Base-by-base conservation (phyloP, 495 filamentous ascomycete genomes). In the Hyaloscypha finlandica region DNA sequence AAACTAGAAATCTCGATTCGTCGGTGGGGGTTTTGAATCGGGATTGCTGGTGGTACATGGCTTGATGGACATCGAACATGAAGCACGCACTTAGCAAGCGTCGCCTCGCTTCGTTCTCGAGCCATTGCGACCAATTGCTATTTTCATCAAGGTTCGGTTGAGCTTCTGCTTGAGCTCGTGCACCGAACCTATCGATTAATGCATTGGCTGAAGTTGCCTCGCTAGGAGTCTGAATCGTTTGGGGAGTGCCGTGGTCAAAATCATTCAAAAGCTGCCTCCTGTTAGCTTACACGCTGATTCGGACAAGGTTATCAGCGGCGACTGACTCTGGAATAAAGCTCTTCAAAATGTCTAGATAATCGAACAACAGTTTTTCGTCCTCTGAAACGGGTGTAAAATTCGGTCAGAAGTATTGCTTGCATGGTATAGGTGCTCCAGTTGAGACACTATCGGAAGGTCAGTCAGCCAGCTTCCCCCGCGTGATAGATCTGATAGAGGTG, bases 321-420 rank as follows among this genome's bases (percentile, higher is more conserved):
- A 80, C 82, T 81, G 72, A 86, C 84, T 76, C 81, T 78, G 72
- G 75, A 75, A 74, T 81, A 85, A 64, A 86, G 74, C 60, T 75
- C 78, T 73, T 81, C 77, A 75, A 86, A 85, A 64, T 74, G 74
- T 66, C 78, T 76, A 63, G 83, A 84, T 61, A 79, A 64, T 61
- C 68, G 70, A 61, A 79, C 76, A 55, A 73, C 70, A 35, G 75
- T 78, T 73, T 80, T 82, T 59, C 78, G 77, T 68, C 83, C 83
- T 55, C 83, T 78, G 72, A 85, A 85, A 57, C 79, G 79, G 51
- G 78, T 76, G 66, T 84, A 86, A 67, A 81, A 76, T 69, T 86
- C 84, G 71, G 80, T 84, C 22, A 86, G 76, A 51, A 86, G 75
- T 67, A 85, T 84, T 45, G 82, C 76, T 75, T 85, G 83, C 83